These are phyloP conservation scores for Colletotrichum cordylinicola DNA, from an alignment of 2,329 filamentous ascomycete species.

Conservation along the genomic window DNA sequence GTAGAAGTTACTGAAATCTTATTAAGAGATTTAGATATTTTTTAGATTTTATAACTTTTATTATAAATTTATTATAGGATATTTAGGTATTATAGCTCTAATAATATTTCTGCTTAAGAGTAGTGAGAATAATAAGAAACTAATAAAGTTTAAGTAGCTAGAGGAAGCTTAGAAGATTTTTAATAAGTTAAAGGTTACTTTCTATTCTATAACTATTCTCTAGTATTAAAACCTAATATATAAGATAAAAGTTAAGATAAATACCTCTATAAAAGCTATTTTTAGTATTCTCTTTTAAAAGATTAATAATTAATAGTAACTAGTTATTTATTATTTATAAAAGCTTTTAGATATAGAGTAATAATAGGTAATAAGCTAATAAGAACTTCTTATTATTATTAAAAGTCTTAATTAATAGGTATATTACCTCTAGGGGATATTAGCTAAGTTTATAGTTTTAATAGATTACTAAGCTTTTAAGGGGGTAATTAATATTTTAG, in stretches of 20 bases:
- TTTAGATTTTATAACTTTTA: not conserved
- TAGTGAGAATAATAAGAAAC: not conserved
- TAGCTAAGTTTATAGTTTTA: not conserved
- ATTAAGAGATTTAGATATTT: not conserved
- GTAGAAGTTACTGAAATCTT: not conserved
- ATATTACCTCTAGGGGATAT: not conserved
- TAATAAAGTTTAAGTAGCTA: not conserved
- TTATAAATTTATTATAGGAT: not conserved
- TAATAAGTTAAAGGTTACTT: not conserved
- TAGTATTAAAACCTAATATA: not conserved
- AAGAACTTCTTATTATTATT: not conserved
- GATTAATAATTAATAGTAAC: not conserved
- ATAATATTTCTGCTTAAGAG: not conserved
- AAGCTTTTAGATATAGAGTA: not conserved
- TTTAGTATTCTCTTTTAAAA: not conserved
- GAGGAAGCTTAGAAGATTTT: too few relatives aligned
- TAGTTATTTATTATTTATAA: not conserved
- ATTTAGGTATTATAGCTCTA: not conserved
- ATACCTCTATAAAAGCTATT: not conserved
- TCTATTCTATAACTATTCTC: not conserved
- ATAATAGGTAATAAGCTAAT: not conserved
- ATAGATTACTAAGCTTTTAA: not conserved
- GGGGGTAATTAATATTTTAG: not conserved
- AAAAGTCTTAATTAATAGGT: not conserved
- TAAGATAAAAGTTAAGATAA: not conserved